A percentile compares a stretch with the other conserved stretches of the same genome.
These are phyloP conservation scores for Fistulifera pelliculosa DNA, from an alignment of 108 stramenopile species.

Conservation along the genomic window DNA sequence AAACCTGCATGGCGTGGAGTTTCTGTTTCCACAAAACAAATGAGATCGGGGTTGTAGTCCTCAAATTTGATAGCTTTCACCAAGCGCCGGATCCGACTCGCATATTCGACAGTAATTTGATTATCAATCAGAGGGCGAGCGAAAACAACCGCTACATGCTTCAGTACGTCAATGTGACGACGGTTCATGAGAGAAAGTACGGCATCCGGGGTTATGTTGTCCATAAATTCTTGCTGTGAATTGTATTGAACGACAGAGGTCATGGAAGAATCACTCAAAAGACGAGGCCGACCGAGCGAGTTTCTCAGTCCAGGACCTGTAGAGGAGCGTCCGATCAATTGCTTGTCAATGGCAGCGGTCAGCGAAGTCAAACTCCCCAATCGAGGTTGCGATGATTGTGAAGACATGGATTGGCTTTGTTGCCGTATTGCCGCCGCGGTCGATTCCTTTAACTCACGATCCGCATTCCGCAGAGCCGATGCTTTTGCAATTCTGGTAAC, in stretches of 20 bases:
- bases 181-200: too few species aligned
- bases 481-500: too few species aligned
- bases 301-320: too few species aligned
- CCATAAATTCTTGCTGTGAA: too few species aligned
- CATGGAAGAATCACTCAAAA: too few species aligned
- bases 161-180: neutral
- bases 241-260: too few species aligned
- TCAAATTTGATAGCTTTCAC: constrained; percentile 34
- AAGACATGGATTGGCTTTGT: too few species aligned
- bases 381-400: neutral
- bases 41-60: constrained; percentile 36
- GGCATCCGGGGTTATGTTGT: too few species aligned
- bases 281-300: too few species aligned
- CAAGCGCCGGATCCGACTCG: constrained; percentile 43
- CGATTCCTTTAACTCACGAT: too few species aligned
- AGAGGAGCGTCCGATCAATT: neutral
- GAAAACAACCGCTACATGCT: constrained; percentile 54
- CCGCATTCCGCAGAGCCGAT: too few species aligned
- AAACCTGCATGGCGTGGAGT: constrained; percentile 3
- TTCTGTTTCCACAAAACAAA: constrained; percentile 51
- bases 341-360: neutral
- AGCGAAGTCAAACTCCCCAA: neutral
- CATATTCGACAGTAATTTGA: constrained; percentile 67
- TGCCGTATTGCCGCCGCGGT: too few species aligned
- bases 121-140: constrained; percentile 50